Evolutionary conservation across 352 stramenopile species (phyloP).

Genomic region (Phytophthora sansomeana): DNA sequence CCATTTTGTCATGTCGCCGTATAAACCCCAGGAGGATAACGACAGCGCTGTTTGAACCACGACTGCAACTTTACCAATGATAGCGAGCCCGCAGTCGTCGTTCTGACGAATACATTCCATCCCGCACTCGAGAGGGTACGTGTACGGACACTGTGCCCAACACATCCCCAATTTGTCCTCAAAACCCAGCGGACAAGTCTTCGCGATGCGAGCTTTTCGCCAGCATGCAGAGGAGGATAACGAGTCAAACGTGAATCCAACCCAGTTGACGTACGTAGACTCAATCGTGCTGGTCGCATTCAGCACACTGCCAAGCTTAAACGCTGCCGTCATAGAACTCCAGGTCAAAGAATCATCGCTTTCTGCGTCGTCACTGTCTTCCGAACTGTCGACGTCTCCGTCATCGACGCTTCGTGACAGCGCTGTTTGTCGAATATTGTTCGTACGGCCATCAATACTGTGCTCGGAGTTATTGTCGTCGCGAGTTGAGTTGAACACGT

Average conservation of each 20-base stretch:
- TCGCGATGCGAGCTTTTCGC: constrained; percentile 47
- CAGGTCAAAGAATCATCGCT: constrained; percentile 6
- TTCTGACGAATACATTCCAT: constrained; percentile 54
- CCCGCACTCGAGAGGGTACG: constrained; percentile 53
- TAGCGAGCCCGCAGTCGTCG: constrained; percentile 39
- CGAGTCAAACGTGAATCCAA: constrained; percentile 19
- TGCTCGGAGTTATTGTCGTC: not conserved
- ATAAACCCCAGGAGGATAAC: constrained; percentile 32
- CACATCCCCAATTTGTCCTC: constrained; percentile 38
- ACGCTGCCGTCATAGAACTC: constrained; percentile 18
- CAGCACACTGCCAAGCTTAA: constrained; percentile 34
- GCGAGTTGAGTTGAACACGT: constrained; percentile 1
- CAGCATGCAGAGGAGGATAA: constrained; percentile 38
- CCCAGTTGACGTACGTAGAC: constrained; percentile 43
- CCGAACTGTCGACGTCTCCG: constrained; percentile 11
- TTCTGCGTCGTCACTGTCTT: constrained; percentile 12
- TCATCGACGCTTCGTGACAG: not conserved
- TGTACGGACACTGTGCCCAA: constrained; percentile 52
- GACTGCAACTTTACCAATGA: constrained; percentile 43
- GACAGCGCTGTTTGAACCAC: constrained; percentile 36
- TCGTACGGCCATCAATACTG: not conserved
- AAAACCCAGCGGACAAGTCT: constrained; percentile 44
- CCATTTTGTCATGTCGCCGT: constrained; percentile 39
- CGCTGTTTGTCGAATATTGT: not conserved
- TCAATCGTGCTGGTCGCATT: constrained; percentile 43